Conservation (phyloP, 2,329 filamentous ascomycete species). For the Penicillium italicum region DNA sequence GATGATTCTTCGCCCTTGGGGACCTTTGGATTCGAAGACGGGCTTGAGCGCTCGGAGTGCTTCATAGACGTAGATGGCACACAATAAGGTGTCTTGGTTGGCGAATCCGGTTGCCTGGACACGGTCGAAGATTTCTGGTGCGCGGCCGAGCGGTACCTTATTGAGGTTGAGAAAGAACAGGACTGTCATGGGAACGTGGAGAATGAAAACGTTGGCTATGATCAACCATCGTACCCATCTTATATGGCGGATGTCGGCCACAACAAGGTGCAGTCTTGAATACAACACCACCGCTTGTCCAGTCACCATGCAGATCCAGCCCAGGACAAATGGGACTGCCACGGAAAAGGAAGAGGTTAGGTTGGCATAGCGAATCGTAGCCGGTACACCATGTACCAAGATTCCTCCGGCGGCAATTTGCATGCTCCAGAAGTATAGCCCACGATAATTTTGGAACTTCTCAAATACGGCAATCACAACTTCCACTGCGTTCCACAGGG, state of each 20-base stretch:
- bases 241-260: conserved; percentile 32
- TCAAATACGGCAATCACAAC: conserved; percentile 43
- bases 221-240: conserved; percentile 42
- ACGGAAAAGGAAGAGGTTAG: neutral
- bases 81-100: conserved; percentile 51
- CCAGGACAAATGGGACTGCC: conserved; percentile 18
- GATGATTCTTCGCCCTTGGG: conserved; percentile 39
- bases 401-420: conserved; percentile 37
- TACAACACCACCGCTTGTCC: conserved; percentile 45
- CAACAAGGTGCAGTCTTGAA: conserved; percentile 45
- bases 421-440: conserved; percentile 49
- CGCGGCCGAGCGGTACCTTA: neutral
- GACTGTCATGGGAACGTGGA: neutral
- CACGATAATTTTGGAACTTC: conserved; percentile 41
- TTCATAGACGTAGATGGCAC: conserved; percentile 50
- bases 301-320: conserved; percentile 38
- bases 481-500: conserved; percentile 42
- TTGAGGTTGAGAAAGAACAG: conserved; percentile 17
- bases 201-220: conserved; percentile 26
- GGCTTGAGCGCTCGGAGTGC: conserved; percentile 36
- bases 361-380: conserved; percentile 14
- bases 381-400: conserved; percentile 32
- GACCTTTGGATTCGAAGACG: conserved; percentile 43
- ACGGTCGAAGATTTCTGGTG: conserved; percentile 42
- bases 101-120: conserved; percentile 51